Evolutionary conservation across 306 rosid species (phyloP), one percentile per base, ranked within the genome.

Genomic region (Fragaria iinumae): DNA sequence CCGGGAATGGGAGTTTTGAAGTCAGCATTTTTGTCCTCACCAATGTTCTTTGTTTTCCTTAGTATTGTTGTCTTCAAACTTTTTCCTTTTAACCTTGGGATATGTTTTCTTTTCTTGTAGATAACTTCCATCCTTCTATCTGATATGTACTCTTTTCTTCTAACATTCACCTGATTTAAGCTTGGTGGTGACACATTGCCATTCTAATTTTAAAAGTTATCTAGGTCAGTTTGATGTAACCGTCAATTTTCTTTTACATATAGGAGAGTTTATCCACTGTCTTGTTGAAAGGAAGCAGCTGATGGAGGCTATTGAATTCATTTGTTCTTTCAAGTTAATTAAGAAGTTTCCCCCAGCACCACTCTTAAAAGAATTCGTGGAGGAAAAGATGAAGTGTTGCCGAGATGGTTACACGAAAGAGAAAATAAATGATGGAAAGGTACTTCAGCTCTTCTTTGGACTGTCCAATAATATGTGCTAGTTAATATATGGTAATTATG

Each of bases 281-380:
- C 84, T 87, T 63, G 43, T 82, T 67, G 65, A 67, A 60, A 82
- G 73, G 81, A 79, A 78, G 74, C 85, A 79, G 70, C 20, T 71
- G 52, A 34, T 84, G 11, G 83, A 76, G 86, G 93, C 91, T 69
- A 86, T 85, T 47, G 78, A 82, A 81, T 87, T 83, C 76, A 78
- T 85, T 70, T 89, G 81, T 63, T 83, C 88, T 56, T 84, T 78
- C 67, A 77, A 86, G 69, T 76, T 89, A 84, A 52, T 74, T 43
- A 74, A 71, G 81, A 76, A 79, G 76, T 73, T 85, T 68, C 45
- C 72, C 53, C 88, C 88, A 9, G 78, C 45, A 71, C 82, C 71
- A 50, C 80, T 84, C 56, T 63, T 87, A 67, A 76, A 63, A 18
- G 62, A 76, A 56, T 14, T 76, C 21, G 27, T 86, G 71, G n/a